Evolutionary conservation across 352 stramenopile genomes (phyloP).

Genomic region (Pythium sukuiense): DNA sequence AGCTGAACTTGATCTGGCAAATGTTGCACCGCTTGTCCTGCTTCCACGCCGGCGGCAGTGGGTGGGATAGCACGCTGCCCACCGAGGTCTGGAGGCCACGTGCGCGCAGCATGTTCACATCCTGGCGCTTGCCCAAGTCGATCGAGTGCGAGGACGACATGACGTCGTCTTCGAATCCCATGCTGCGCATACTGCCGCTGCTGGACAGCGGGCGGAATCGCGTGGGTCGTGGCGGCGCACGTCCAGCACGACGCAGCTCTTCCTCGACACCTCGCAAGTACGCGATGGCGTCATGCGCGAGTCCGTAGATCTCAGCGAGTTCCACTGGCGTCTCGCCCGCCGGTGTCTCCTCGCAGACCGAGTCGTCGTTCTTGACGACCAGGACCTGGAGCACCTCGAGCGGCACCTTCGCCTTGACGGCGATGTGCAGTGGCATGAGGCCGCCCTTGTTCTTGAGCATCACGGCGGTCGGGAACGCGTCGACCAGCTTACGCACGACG

Average conservation of each 20-base stretch:
- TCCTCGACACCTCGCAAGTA: constrained; percentile 49
- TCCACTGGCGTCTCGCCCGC: constrained; percentile 70
- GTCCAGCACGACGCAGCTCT: constrained; percentile 41
- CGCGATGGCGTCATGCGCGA: constrained; percentile 49
- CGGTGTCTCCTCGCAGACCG: constrained; percentile 67
- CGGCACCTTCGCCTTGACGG: constrained; percentile 71
- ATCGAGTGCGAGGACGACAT: constrained; percentile 2
- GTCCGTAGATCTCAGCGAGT: constrained; percentile 53
- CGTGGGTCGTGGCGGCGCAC: constrained; percentile 44
- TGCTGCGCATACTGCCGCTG: constrained; percentile 20
- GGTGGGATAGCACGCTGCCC: constrained; percentile 18
- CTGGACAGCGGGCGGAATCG: constrained; percentile 43
- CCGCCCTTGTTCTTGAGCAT: constrained; percentile 77
- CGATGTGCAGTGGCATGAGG: constrained; percentile 79
- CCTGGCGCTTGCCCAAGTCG: constrained; percentile 8
- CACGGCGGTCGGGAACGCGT: constrained; percentile 51
- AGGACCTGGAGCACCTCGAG: constrained; percentile 65
- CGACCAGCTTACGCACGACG: constrained; percentile 65
- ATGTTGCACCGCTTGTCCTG: constrained; percentile 80
- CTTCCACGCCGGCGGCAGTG: constrained; percentile 67
- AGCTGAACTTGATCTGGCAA: constrained; percentile 84
- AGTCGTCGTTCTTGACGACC: constrained; percentile 43
- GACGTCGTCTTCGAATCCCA: constrained; percentile 11
- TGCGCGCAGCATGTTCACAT: constrained; percentile 22
- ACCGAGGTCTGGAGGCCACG: neutral